Conservation (phyloP, 2,329 filamentous ascomycete genomes). For the Epichloe glyceriae region DNA sequence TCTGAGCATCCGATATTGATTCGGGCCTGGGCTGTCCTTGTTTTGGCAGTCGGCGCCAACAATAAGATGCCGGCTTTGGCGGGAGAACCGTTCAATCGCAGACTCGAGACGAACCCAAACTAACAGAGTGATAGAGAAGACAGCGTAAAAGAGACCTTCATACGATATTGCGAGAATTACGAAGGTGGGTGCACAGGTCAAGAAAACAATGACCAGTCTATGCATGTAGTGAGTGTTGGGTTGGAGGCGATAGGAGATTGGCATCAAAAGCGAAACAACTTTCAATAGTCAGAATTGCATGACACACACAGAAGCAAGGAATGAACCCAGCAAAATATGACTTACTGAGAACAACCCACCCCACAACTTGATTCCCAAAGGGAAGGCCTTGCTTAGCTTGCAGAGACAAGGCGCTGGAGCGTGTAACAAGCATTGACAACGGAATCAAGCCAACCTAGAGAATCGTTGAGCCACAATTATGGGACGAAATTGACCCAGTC, state of each 20-base stretch:
- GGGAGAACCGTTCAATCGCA: neutral
- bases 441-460: slow-evolving; percentile 58
- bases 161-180: slow-evolving; percentile 96
- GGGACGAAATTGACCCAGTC: neutral
- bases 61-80: neutral
- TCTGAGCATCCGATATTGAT: slow-evolving; percentile 49
- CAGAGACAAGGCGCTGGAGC: slow-evolving; percentile 71
- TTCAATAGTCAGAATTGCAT: neutral
- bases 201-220: slow-evolving; percentile 74
- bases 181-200: slow-evolving; percentile 86
- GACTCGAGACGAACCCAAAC: slow-evolving; percentile 81
- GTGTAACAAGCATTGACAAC: slow-evolving; percentile 74
- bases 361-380: slow-evolving; percentile 73
- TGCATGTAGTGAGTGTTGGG: slow-evolving; percentile 85
- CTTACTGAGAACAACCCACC: slow-evolving; percentile 66
- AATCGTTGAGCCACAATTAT: neutral
- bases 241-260: slow-evolving; percentile 66
- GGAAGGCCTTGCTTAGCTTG: slow-evolving; percentile 78
- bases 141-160: slow-evolving; percentile 90
- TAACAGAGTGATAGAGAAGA: slow-evolving; percentile 70
- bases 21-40: slow-evolving; percentile 1
- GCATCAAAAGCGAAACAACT: slow-evolving; percentile 66
- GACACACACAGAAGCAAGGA: neutral
- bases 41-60: neutral
- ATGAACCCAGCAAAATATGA: slow-evolving; percentile 1